phyloP scores from a whole-genome alignment of 768 basidiomycete genomes.

The Galerina sulciceps region DNA sequence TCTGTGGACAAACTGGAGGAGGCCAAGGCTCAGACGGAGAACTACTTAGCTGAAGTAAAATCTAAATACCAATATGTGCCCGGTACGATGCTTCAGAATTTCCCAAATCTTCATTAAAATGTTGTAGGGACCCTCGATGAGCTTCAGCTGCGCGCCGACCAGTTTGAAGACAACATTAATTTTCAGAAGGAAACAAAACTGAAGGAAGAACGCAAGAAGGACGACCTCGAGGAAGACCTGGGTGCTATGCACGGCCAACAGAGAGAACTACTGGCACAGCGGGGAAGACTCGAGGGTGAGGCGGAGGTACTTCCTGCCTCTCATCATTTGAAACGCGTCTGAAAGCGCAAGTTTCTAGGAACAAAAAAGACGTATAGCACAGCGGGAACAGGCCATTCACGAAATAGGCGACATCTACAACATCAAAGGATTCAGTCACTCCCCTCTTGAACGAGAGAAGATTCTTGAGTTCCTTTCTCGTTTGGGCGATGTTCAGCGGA shows the following conservation, averaged over 20 bases:
- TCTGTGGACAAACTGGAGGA: constrained; percentile 67
- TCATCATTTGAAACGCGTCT: not conserved
- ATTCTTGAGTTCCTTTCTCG: constrained; percentile 74
- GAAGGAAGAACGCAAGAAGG: constrained; percentile 52
- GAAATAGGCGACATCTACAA: constrained; percentile 68
- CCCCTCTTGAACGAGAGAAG: constrained; percentile 72
- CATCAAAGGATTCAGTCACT: constrained; percentile 75
- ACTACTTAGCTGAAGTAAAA: constrained; percentile 64
- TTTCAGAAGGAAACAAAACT: constrained; percentile 52
- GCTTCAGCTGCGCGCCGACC: constrained; percentile 56
- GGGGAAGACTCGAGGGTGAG: constrained; percentile 75
- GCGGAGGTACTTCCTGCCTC: constrained; percentile 54
- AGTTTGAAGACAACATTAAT: constrained; percentile 62
- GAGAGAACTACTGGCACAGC: constrained; percentile 57
- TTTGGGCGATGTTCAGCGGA: constrained; percentile 64
- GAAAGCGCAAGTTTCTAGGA: constrained; percentile 46
- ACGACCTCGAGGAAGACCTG: constrained; percentile 69
- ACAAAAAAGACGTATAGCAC: constrained; percentile 69
- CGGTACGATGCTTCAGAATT: constrained; percentile 47
- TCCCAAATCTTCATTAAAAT: constrained; percentile 2
- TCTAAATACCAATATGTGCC: constrained; percentile 69
- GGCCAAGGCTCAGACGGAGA: constrained; percentile 62
- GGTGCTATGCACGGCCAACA: constrained; percentile 51
- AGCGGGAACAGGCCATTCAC: constrained; percentile 76
- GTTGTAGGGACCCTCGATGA: constrained; percentile 73